Base-by-base conservation (phyloP, 2,329 filamentous ascomycete species). In the Verticillium isaacii region DNA sequence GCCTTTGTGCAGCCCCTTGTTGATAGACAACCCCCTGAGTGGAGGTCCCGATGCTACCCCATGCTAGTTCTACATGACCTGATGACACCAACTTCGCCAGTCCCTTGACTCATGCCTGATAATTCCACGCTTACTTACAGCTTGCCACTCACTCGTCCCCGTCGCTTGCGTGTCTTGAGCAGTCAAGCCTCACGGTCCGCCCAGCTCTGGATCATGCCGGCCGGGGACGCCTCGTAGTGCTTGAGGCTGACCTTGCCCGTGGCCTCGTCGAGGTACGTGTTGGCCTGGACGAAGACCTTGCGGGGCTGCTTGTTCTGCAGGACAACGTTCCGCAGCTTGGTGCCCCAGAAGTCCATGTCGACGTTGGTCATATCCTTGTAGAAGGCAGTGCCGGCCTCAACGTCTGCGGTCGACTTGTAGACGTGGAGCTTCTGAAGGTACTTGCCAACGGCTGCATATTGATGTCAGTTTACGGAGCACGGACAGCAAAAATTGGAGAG, bases 211-310 rank as follows among this genome's bases (percentile, higher is more conserved):
- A 96, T 89, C 80, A 98, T 88, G 6, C 93, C 93, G 74, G 90
- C 85, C 7, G 89, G 79, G 6, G 86, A 91, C 1, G 93, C 84
- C 68, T 96, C 91, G 75, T 97, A 97, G 78, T 97, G 92, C 78
- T 89, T 91, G 75, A 97, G 76, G 15, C 81, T 83, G 34, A 96
- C 91, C 73, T 88, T 85, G 62, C 90, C 91, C 0, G 83, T 85
- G 14, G 83, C 78, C 73, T 86, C 83, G 64, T 89, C 86, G 50
- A 95, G 72, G 61, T 88, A 83, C 0, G 94, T 97, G 75, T 96
- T 98, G 63, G 92, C 92, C 79, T 97, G 93, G 60, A 97, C 92
- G 78, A 96, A 97, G 55, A 97, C 89, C 80, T 93, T 93, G 63
- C 90, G 80, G n/a, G 91, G 90, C 76, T 91, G 89, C 78, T 92